Evolutionary conservation across 2,329 filamentous ascomycete species (phyloP).

Genomic region (Cytospora mali): DNA sequence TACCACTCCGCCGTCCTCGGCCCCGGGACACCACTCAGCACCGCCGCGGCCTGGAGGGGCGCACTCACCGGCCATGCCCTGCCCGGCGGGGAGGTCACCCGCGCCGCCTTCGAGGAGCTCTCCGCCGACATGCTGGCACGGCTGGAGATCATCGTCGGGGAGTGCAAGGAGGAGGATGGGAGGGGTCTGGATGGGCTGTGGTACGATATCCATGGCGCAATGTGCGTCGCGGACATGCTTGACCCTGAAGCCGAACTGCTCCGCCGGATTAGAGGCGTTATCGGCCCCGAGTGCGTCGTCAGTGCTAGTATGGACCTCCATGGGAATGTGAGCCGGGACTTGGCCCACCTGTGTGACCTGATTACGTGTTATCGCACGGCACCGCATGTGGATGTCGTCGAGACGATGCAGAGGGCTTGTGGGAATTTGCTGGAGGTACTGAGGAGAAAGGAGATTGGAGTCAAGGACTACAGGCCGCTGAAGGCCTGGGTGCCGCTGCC

Average conservation of each 20-base stretch:
- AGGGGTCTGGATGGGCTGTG: slow-evolving; percentile 50
- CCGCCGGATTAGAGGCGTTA: slow-evolving; percentile 45
- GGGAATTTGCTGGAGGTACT: slow-evolving; percentile 49
- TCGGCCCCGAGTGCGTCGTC: slow-evolving; percentile 50
- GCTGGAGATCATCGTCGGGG: slow-evolving; percentile 41
- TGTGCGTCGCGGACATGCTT: slow-evolving; percentile 53
- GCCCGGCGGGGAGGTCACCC: slow-evolving; percentile 51
- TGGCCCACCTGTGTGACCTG: slow-evolving; percentile 53
- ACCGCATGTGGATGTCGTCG: slow-evolving; percentile 52
- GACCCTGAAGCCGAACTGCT: slow-evolving; percentile 53
- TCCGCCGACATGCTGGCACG: slow-evolving; percentile 44
- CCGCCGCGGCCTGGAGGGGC: slow-evolving; percentile 51
- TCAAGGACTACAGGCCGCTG: slow-evolving; percentile 40
- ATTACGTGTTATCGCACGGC: slow-evolving; percentile 57
- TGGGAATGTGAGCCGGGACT: slow-evolving; percentile 53
- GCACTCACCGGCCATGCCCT: slow-evolving; percentile 54
- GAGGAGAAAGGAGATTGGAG: slow-evolving; percentile 28
- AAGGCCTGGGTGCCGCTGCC: slow-evolving; percentile 58
- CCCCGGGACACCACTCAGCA: slow-evolving; percentile 42
- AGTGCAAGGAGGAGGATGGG: slow-evolving; percentile 38
- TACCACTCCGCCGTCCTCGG: slow-evolving; percentile 48
- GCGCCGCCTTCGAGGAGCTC: slow-evolving; percentile 49
- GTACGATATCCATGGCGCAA: slow-evolving; percentile 60
- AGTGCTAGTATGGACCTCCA: slow-evolving; percentile 60
- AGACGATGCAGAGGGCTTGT: slow-evolving; percentile 55